Conservation (phyloP, 2,329 filamentous ascomycete genomes). For the Dothistroma pini region DNA sequence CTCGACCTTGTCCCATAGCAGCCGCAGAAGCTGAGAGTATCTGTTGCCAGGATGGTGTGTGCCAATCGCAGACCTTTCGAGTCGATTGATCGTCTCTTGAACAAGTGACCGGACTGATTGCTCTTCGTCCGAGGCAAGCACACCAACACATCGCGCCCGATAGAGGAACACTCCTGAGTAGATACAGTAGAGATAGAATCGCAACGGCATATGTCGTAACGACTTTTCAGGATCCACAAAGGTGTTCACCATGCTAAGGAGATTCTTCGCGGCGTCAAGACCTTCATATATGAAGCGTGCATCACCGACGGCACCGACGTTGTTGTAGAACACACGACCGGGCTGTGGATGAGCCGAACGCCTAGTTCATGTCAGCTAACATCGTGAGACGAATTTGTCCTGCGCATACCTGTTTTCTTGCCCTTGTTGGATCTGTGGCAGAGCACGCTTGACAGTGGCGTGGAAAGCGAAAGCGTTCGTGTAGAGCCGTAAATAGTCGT, state of each 20-base stretch:
- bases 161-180: conserved; percentile 50
- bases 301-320: conserved; percentile 48
- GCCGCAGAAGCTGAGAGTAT: conserved; percentile 46
- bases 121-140: conserved; percentile 47
- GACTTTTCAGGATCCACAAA: conserved; percentile 48
- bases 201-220: conserved; percentile 47
- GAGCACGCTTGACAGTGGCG: conserved; percentile 55
- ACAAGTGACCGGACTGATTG: conserved; percentile 46
- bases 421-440: conserved; percentile 33
- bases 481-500: conserved; percentile 69
- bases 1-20: conserved; percentile 48
- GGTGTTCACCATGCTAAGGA: conserved; percentile 49
- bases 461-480: conserved; percentile 75
- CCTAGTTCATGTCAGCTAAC: not conserved
- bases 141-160: conserved; percentile 46
- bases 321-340: conserved; percentile 44
- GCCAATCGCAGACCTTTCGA: conserved; percentile 45
- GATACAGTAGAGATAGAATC: conserved; percentile 49
- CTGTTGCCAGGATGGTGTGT: conserved; percentile 46
- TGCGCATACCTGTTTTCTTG: conserved; percentile 15
- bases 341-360: conserved; percentile 21
- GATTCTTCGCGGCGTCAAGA: conserved; percentile 48
- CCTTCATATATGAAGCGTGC: conserved; percentile 51
- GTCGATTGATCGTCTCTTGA: conserved; percentile 43
- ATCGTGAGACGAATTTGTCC: not conserved